Conservation (phyloP, 257 asterid species). For the Fraxinus quadrangulata region DNA sequence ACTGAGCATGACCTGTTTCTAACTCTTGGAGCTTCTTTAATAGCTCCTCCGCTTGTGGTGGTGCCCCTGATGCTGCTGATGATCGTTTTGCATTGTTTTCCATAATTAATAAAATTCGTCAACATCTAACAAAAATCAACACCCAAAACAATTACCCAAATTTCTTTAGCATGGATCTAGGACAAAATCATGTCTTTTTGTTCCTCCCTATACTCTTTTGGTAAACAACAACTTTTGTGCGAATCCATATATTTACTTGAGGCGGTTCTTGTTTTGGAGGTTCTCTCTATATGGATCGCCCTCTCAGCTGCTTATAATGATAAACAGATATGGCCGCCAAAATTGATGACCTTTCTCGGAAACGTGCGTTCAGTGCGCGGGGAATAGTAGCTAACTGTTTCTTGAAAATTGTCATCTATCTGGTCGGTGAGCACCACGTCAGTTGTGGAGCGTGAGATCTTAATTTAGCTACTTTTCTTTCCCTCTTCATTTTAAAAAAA, state of each 20-base stretch:
- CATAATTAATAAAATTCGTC: conserved; percentile 33
- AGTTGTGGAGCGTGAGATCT: no score
- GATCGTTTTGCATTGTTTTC: conserved; percentile 39
- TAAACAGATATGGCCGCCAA: conserved; percentile 30
- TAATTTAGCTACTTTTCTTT: no score
- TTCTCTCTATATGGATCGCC: neutral
- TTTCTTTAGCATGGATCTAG: conserved; percentile 25
- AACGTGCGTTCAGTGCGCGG: conserved; percentile 34
- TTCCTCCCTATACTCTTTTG: neutral
- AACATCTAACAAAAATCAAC: neutral
- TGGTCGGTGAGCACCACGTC: no score
- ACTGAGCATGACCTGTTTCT: conserved; percentile 79
- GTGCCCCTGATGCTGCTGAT: conserved; percentile 21
- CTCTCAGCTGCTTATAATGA: conserved; percentile 6
- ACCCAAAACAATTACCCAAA: neutral
- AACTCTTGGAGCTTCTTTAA: conserved; percentile 82
- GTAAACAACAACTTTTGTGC: neutral
- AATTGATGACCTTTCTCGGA: neutral
- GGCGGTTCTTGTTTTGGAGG: conserved; percentile 45
- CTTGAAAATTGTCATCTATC: neutral
- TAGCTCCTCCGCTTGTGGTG: conserved; percentile 69
- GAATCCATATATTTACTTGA: conserved; percentile 15
- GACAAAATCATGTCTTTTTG: conserved; percentile 23
- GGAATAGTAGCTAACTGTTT: conserved; percentile 15
- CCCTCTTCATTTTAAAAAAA: no score